Evolutionary conservation across 208 protist species (phyloP).

Genomic region (Porcisia hertigi): DNA sequence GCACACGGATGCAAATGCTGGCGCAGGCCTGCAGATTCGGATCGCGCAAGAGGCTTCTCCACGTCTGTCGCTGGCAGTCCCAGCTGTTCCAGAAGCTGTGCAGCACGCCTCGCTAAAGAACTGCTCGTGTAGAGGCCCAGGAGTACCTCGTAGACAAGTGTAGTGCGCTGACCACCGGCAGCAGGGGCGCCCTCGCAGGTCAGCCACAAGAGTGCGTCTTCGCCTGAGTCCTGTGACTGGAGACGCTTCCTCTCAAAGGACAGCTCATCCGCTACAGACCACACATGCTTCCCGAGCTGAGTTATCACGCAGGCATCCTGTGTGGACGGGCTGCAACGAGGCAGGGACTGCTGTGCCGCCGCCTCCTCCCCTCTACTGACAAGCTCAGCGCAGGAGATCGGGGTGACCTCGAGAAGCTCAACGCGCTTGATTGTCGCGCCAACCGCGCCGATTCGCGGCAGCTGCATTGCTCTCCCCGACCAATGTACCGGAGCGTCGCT

Average conservation of each 20-base stretch:
- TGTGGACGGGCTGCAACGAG: not conserved
- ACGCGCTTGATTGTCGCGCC: conserved; percentile 31
- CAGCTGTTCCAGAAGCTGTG: conserved; percentile 6
- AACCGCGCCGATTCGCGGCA: conserved; percentile 30
- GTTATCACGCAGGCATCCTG: conserved; percentile 5
- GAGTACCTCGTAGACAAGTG: conserved; percentile 3
- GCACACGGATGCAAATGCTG: not conserved
- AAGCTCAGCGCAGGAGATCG: not conserved
- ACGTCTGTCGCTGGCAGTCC: not conserved
- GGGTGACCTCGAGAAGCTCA: conserved; percentile 30
- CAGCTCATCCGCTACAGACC: conserved; percentile 22
- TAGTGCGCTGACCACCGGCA: not conserved
- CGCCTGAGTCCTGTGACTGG: conserved; percentile 6
- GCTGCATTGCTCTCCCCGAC: conserved; percentile 27
- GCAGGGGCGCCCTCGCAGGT: conserved; percentile 4
- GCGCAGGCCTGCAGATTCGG: not conserved
- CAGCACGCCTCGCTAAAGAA: conserved; percentile 4
- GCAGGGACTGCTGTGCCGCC: not conserved
- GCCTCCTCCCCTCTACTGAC: not conserved
- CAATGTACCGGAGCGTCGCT: conserved; percentile 9
- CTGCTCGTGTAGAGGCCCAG: conserved; percentile 20
- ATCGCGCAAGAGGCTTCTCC: not conserved
- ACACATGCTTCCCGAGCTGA: conserved; percentile 14
- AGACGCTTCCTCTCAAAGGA: conserved; percentile 8
- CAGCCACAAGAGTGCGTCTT: conserved; percentile 19